Conservation (phyloP, 352 stramenopile genomes). For the Phytophthora rubi region DNA sequence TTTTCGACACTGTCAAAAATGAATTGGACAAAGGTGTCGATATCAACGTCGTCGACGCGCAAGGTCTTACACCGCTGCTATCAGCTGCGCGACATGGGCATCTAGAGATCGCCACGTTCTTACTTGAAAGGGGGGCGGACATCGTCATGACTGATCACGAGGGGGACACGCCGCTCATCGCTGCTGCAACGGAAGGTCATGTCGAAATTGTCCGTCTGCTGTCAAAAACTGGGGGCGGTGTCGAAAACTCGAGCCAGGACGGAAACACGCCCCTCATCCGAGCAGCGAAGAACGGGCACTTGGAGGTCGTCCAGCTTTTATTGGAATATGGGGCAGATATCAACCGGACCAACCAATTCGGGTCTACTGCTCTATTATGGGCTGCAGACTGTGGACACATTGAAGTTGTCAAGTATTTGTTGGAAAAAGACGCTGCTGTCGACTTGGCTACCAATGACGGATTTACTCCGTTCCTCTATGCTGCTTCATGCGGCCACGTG, state of each 20-base stretch:
- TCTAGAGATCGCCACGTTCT: neutral
- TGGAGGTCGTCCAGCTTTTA: neutral
- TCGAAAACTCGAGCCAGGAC: neutral
- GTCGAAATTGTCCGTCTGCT: constrained; percentile 1
- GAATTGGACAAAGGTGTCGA: neutral
- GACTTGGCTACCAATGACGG: neutral
- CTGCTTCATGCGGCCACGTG: neutral
- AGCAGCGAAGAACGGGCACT: neutral
- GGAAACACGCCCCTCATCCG: neutral
- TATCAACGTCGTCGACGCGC: neutral
- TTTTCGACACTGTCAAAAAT: neutral
- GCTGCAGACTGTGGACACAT: neutral
- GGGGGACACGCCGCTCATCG: neutral
- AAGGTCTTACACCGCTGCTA: neutral
- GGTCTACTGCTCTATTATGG: neutral
- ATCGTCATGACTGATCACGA: neutral
- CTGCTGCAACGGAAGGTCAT: constrained; percentile 2
- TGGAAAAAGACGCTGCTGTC: neutral
- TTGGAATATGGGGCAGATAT: neutral
- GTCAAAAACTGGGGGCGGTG: neutral
- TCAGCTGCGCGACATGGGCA: neutral
- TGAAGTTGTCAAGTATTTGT: neutral
- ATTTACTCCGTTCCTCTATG: neutral
- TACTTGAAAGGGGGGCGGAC: constrained; percentile 1
- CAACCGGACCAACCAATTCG: neutral